phyloP scores from a whole-genome alignment of 1,284 basidiomycete genomes.

The Lentinus polychrous region DNA sequence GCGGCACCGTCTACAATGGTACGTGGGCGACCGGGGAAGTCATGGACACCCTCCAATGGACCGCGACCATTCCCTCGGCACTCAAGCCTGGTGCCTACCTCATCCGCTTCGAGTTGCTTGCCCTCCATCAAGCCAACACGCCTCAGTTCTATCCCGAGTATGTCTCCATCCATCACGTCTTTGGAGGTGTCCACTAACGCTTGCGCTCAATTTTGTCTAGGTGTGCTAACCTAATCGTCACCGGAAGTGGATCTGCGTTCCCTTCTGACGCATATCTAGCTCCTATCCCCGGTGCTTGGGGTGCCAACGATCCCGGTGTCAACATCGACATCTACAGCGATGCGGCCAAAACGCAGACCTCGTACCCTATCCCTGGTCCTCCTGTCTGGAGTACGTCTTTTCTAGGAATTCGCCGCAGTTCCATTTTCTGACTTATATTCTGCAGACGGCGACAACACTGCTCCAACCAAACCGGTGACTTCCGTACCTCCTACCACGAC shows the following conservation, averaged over 20 bases:
- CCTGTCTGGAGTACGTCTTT: conserved; percentile 3
- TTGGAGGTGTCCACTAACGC: too few relatives aligned
- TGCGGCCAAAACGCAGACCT: conserved; percentile 3
- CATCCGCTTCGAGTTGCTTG: conserved; percentile 50
- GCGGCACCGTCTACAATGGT: conserved; percentile 40
- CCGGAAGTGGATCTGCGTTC: conserved; percentile 35
- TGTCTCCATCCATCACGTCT: background rate
- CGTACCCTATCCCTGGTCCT: conserved; percentile 5
- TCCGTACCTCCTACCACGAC: background rate
- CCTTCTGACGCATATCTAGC: conserved; percentile 40
- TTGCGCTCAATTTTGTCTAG: background rate
- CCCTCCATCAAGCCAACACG: conserved; percentile 31
- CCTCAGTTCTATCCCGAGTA: conserved; percentile 49
- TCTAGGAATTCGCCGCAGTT: background rate
- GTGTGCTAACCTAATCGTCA: conserved; percentile 41
- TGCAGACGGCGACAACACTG: conserved; percentile 4
- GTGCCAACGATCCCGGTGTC: conserved; percentile 6
- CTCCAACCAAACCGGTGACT: background rate
- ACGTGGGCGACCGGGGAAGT: conserved; percentile 45
- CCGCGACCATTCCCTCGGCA: conserved; percentile 42
- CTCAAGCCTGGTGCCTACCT: conserved; percentile 45
- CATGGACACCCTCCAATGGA: conserved; percentile 49
- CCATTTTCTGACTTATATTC: background rate
- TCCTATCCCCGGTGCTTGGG: conserved; percentile 40
- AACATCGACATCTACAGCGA: conserved; percentile 7